Base-by-base conservation (phyloP, 805 yeast genomes). In the Hemisphaericaspora nanyangensis region DNA sequence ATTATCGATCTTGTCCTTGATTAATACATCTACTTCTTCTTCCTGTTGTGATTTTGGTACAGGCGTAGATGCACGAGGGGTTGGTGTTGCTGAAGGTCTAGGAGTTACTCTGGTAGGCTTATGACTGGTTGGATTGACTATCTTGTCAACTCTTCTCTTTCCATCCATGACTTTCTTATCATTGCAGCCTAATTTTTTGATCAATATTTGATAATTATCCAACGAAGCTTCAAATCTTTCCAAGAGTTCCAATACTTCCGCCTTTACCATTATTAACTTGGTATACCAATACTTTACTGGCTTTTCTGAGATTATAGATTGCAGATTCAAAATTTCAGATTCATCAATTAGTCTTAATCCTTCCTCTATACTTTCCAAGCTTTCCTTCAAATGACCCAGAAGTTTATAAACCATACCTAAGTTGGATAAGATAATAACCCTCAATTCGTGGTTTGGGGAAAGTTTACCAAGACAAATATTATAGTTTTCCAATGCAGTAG, bases 161-260 rank as follows among this genome's bases (percentile, higher is more conserved):
- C 91, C 95, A 35, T 86, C 96, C 74, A 91, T 63, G 0, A 79
- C 69, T 22, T 75, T 67, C 42, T 80, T 77, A 24, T 79, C 76
- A 2, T 80, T 74, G 17, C 76, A 76, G 0, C 95, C 95, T 27
- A 55, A 44, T 43, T 79, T 76, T 40, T 77, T 76, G 13, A 93
- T 70, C 36, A 90, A 68, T 25, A 66, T 58, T 42, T 72, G 74
- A 68, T 88, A 91, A 5, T 76, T 55, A 0, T 60, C 67, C 18
- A 85, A 65, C 0, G 97, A 82, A 6, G 74, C 80, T 39, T 70
- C 55, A 59, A 73, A 86, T 48, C 74, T 75, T 51, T 93, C 99
- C 38, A 80, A 52, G 58, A 79, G 79, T 60, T 93, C 99, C 29
- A 80, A 69, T 2, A 91, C 82, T 54, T 93, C 97, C 0, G 96